Conservation (phyloP, 164 flowering plant genomes). For the Vitis rotundifolia region DNA sequence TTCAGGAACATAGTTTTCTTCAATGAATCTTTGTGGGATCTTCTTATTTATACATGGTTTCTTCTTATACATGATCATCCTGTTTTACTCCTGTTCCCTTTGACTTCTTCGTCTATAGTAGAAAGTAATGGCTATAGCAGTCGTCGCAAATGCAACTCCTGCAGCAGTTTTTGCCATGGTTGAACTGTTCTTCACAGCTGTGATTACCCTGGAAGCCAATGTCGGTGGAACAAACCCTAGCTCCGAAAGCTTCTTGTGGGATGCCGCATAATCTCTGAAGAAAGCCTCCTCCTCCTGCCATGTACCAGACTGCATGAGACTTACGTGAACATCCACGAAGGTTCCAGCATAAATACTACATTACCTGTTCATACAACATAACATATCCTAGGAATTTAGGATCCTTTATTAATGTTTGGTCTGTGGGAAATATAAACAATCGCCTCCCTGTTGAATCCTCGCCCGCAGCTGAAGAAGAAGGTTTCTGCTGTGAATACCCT, state of each 20-base stretch:
- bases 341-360: background rate
- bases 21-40: background rate
- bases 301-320: background rate
- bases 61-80: background rate
- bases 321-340: background rate
- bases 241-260: slow-evolving; percentile 95
- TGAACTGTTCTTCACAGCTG: slow-evolving; percentile 5
- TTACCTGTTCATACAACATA: slow-evolving; percentile 77
- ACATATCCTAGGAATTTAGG: slow-evolving; percentile 63
- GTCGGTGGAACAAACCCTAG: slow-evolving; percentile 61
- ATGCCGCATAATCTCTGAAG: slow-evolving; percentile 78
- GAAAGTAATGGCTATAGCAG: slow-evolving; percentile 41
- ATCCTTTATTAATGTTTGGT: slow-evolving; percentile 64
- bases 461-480: no score
- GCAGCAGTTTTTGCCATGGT: slow-evolving; percentile 26
- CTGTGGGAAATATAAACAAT: slow-evolving; percentile 74
- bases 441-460: slow-evolving; percentile 33
- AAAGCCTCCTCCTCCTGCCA: slow-evolving; percentile 78
- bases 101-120: slow-evolving; percentile 10
- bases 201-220: background rate
- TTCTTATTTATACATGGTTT: background rate
- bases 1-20: no score
- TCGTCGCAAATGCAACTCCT: slow-evolving; percentile 42
- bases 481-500: no score
- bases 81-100: background rate